Evolutionary conservation across 1,139 yeast species (phyloP).

Genomic region (Lodderomyces elongisporus): DNA sequence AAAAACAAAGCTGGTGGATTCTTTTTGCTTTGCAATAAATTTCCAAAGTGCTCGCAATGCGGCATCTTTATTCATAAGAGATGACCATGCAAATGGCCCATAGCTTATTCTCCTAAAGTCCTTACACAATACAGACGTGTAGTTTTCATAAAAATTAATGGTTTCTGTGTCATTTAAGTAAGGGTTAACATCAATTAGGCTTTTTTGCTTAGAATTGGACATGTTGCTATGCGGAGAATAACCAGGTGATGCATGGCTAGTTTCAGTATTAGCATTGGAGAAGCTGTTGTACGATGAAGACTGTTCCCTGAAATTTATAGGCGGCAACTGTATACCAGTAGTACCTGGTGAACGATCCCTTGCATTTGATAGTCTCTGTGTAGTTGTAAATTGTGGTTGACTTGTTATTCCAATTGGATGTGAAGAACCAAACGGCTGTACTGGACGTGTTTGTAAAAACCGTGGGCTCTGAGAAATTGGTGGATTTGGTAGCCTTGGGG

Average conservation of each 20-base stretch:
- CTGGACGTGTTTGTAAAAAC: not conserved
- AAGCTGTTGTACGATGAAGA: not conserved
- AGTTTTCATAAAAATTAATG: constrained; percentile 40
- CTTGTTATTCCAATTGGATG: too few relatives aligned
- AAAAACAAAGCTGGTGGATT: constrained; percentile 19
- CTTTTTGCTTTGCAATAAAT: constrained; percentile 22
- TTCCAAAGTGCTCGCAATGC: constrained; percentile 35
- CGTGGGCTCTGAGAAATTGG: too few relatives aligned
- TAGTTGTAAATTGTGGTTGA: constrained; percentile 10
- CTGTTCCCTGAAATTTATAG: constrained; percentile 9
- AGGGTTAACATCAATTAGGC: constrained; percentile 20
- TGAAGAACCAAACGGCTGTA: constrained; percentile 3
- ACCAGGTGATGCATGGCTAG: not conserved
- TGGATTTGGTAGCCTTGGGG: constrained; percentile 6
- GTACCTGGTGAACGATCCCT: constrained; percentile 8
- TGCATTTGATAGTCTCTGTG: constrained; percentile 9
- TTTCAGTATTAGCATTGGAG: not conserved
- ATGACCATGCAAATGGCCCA: constrained; percentile 49
- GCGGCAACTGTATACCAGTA: constrained; percentile 16
- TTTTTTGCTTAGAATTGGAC: not conserved
- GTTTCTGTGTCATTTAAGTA: constrained; percentile 21
- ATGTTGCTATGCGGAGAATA: not conserved
- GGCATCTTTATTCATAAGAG: constrained; percentile 45
- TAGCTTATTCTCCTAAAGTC: constrained; percentile 34
- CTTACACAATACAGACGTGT: constrained; percentile 35